phyloP scores from a whole-genome alignment of 495 filamentous ascomycete species.

The Echria macrotheca region DNA sequence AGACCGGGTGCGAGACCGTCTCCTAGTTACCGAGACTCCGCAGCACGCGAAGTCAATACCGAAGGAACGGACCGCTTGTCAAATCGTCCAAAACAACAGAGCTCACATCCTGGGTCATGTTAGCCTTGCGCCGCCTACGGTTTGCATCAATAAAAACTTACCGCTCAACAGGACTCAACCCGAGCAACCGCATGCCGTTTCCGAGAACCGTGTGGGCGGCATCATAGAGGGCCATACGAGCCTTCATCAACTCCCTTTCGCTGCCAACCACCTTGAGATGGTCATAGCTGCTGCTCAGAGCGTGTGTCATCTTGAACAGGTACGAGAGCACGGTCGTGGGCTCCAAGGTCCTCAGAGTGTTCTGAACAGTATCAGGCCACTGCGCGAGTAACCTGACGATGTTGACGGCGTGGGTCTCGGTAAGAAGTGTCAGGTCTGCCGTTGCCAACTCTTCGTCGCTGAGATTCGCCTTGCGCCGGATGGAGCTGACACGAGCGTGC shows the following conservation, averaged over 20 bases:
- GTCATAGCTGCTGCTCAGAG: constrained; percentile 77
- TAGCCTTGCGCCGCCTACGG: constrained; percentile 2
- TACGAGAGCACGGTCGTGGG: constrained; percentile 69
- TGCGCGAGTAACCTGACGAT: constrained; percentile 56
- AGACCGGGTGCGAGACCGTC: too few species aligned
- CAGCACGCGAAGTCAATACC: too few species aligned
- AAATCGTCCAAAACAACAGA: background rate
- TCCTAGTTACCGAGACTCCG: too few species aligned
- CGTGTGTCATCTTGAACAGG: constrained; percentile 84
- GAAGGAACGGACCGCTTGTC: background rate
- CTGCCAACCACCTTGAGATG: constrained; percentile 73
- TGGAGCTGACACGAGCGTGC: constrained; percentile 59
- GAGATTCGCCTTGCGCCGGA: constrained; percentile 50
- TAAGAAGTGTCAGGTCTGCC: constrained; percentile 55
- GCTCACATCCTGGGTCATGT: constrained; percentile 21
- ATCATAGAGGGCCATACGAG: constrained; percentile 78
- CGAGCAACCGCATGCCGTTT: constrained; percentile 81
- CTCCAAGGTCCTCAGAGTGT: constrained; percentile 60
- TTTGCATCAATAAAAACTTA: constrained; percentile 9
- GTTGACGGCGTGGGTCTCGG: constrained; percentile 54
- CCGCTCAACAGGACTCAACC: constrained; percentile 70
- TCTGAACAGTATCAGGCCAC: constrained; percentile 59
- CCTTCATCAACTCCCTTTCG: constrained; percentile 63
- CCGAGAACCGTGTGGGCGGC: constrained; percentile 68
- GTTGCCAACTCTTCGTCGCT: constrained; percentile 46